Conservation (phyloP, 225 moss, liverwort and hornwort species). For the Climacium dendroides region DNA sequence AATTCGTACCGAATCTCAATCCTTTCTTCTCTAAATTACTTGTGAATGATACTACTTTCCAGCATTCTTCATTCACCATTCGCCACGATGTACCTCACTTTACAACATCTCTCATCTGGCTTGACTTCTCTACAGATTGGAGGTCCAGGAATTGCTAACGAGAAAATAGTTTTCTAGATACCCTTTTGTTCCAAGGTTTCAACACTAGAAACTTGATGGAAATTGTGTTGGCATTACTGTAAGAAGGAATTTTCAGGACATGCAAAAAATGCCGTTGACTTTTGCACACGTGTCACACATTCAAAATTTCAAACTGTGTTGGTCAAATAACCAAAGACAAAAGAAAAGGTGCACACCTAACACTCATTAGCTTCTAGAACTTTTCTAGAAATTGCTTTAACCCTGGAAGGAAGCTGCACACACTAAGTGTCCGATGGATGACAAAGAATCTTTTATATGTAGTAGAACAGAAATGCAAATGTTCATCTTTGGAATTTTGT, state of each 20-base stretch:
- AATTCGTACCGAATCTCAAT: not conserved
- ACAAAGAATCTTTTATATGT: too few species aligned
- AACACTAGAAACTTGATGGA: not conserved
- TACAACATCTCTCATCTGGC: not conserved
- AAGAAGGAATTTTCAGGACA: fast-evolving
- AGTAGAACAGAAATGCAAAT: too few species aligned
- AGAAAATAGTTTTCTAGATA: not conserved
- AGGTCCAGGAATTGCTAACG: not conserved
- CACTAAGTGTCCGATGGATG: too few species aligned
- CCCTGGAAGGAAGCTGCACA: too few species aligned
- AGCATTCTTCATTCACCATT: not conserved
- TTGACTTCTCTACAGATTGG: not conserved
- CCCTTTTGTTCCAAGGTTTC: too few species aligned
- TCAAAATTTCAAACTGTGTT: not conserved
- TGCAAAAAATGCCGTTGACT: not conserved
- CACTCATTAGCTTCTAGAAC: not conserved
- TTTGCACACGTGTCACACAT: not conserved
- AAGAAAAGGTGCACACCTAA: not conserved
- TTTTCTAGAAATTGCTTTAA: not conserved
- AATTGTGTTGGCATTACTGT: not conserved
- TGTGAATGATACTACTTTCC: too few species aligned
- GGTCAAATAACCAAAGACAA: not conserved
- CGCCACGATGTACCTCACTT: too few species aligned
- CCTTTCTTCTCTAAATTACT: not conserved
- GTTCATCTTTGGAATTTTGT: too few species aligned